Evolutionary conservation across 345 rosid species (phyloP), one percentile per base, ranked within the genome.

Genomic region (Eucalyptus erythrocorys): DNA sequence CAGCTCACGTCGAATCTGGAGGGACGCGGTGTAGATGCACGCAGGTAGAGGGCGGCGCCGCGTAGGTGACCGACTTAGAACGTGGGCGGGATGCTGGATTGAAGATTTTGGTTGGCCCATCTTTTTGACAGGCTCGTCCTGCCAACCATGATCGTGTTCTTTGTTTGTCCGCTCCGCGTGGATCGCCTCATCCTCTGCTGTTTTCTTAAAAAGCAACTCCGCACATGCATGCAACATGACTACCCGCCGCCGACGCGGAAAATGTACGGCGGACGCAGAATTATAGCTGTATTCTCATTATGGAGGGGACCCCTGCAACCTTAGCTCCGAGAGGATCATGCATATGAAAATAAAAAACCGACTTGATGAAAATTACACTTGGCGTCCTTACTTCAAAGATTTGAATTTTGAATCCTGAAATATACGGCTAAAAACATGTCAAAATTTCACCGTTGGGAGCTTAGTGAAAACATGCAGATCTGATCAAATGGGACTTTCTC

Each of bases 381-480:
- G n/a, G n/a, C 7, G 0, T 27, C 32, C 15, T 22, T 55, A 55
- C 27, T 22, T 55, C 61, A 24, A 55, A 10, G 27, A 24, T 22
- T 22, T 55, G 13, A 55, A 24, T 55, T 55, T 55, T 55, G 61
- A 51, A 51, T 51, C 22, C 2, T 24, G 3, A 55, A 53, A 22
- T 21, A 22, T 55, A 55, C 1, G 1, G 1, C 30, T 24, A 55
- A 55, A 55, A 55, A 9, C 30, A 55, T 9, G 30, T 55, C 0
- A 6, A 55, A 55, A 55, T 55, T 55, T 55, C 3, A 55, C 30
- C 1, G 6, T 27, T 12, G 4, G 4, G 2, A 27, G 2, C 7
- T 3, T 0, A n/a, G 1, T 14, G 10, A 64, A n/a, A n/a, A 64
- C 40, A 64, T 5, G 1, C 10, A 2, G 1, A 64, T n/a, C 0